Percentiles rank a stretch among this genome's conserved stretches.
phyloP scores from a whole-genome alignment of 2,329 filamentous ascomycete species.

The Fusarium sororula region DNA sequence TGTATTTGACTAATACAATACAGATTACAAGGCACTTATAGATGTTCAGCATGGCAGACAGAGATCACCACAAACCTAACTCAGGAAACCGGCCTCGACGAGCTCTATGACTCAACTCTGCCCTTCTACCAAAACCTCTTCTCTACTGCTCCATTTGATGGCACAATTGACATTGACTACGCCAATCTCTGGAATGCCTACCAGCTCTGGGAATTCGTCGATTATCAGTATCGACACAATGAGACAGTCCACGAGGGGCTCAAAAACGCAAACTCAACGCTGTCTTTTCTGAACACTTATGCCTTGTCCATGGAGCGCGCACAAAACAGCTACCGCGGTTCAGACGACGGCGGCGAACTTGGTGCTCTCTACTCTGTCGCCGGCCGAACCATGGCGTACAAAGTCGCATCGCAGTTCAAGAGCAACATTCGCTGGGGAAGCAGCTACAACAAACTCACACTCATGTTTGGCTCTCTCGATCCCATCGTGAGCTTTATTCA shows the following conservation, averaged over 20 bases:
- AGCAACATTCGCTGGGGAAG: slow-evolving; percentile 53
- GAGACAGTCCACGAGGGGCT: slow-evolving; percentile 53
- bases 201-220: slow-evolving; percentile 63
- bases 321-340: slow-evolving; percentile 61
- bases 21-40: slow-evolving; percentile 51
- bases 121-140: slow-evolving; percentile 57
- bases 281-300: slow-evolving; percentile 64
- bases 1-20: not conserved
- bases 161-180: slow-evolving; percentile 46
- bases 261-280: slow-evolving; percentile 40
- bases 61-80: slow-evolving; percentile 43
- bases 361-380: slow-evolving; percentile 57
- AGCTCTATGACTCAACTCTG: slow-evolving; percentile 43
- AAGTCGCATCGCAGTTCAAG: slow-evolving; percentile 55
- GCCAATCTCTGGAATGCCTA: slow-evolving; percentile 61
- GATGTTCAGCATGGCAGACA: slow-evolving; percentile 51
- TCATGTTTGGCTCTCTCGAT: slow-evolving; percentile 64
- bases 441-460: slow-evolving; percentile 56
- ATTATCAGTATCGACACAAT: slow-evolving; percentile 64
- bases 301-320: slow-evolving; percentile 74
- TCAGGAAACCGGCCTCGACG: slow-evolving; percentile 35
- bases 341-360: slow-evolving; percentile 47
- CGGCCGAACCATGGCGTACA: slow-evolving; percentile 61
- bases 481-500: slow-evolving; percentile 66
- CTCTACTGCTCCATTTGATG: slow-evolving; percentile 47